Conservation (phyloP, 1,139 yeast species). For the Yamadazyma taylorii region DNA sequence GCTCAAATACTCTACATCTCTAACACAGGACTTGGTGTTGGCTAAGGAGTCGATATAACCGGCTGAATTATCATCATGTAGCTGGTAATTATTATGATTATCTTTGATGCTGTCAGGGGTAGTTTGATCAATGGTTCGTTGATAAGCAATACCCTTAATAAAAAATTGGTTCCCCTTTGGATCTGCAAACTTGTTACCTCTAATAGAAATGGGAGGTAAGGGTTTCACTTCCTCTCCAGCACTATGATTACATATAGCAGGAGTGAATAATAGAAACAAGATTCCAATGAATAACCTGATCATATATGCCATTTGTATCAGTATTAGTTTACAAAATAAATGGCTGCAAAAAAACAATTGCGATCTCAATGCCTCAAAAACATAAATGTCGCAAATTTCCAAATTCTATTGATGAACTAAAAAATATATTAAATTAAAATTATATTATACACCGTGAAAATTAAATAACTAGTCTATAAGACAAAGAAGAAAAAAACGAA, state of each 20-base stretch:
- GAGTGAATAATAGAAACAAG: no score
- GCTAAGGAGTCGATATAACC: conserved; percentile 57
- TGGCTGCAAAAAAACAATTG: conserved; percentile 3
- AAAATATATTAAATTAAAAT: no score
- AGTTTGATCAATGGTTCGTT: conserved; percentile 43
- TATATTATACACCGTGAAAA: neutral
- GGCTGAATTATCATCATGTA: conserved; percentile 22
- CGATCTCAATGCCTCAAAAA: no score
- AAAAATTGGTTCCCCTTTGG: conserved; percentile 50
- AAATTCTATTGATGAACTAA: no score
- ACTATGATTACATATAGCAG: neutral
- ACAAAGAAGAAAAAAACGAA: neutral
- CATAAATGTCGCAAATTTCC: no score
- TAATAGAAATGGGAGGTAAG: neutral
- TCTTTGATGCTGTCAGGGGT: no score
- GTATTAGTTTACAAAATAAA: neutral
- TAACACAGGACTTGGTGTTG: conserved; percentile 42
- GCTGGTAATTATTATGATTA: no score
- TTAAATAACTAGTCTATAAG: neutral
- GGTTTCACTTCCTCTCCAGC: neutral
- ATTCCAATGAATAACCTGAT: no score
- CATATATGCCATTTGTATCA: no score
- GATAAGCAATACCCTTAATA: conserved; percentile 61
- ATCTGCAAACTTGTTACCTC: conserved; percentile 42
- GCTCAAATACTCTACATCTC: conserved; percentile 50